phyloP scores from a whole-genome alignment of 2,329 filamentous ascomycete genomes.

The Clarireedia sp. region DNA sequence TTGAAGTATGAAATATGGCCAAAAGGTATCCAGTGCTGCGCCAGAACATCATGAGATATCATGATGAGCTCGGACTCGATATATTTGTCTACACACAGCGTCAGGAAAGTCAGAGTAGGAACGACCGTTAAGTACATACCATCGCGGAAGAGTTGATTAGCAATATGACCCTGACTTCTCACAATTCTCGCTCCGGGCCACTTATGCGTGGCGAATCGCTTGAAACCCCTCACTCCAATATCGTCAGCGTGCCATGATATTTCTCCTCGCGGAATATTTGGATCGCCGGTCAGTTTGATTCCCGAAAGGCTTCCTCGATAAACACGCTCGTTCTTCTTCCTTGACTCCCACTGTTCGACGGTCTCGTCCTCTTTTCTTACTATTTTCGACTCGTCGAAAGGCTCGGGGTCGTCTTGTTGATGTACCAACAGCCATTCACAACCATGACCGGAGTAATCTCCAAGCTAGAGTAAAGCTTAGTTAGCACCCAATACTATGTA shows the following conservation, averaged over 20 bases:
- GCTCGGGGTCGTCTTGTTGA: slow-evolving; percentile 54
- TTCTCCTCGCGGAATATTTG: slow-evolving; percentile 81
- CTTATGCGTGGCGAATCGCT: slow-evolving; percentile 57
- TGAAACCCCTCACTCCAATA: slow-evolving; percentile 57
- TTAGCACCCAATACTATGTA: not conserved
- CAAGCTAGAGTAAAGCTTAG: slow-evolving; percentile 31
- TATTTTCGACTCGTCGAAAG: slow-evolving; percentile 34
- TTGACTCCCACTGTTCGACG: slow-evolving; percentile 37
- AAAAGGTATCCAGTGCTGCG: slow-evolving; percentile 70
- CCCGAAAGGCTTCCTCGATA: slow-evolving; percentile 67
- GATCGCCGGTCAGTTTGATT: slow-evolving; percentile 86
- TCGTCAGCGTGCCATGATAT: slow-evolving; percentile 75
- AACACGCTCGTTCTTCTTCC: slow-evolving; percentile 39
- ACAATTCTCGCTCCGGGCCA: slow-evolving; percentile 73
- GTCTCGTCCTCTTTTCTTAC: slow-evolving; percentile 35
- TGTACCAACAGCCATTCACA: slow-evolving; percentile 80
- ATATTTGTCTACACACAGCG: slow-evolving; percentile 52
- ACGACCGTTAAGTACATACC: slow-evolving; percentile 44
- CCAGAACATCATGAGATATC: slow-evolving; percentile 66
- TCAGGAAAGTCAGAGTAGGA: too few species aligned
- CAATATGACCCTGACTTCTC: slow-evolving; percentile 68
- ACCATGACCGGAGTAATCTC: slow-evolving; percentile 81
- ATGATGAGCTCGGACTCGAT: slow-evolving; percentile 71
- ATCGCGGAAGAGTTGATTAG: slow-evolving; percentile 59
- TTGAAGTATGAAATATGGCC: slow-evolving; percentile 54